phyloP scores from a whole-genome alignment of 2,329 filamentous ascomycete species.

The Diplodia scrobiculata region DNA sequence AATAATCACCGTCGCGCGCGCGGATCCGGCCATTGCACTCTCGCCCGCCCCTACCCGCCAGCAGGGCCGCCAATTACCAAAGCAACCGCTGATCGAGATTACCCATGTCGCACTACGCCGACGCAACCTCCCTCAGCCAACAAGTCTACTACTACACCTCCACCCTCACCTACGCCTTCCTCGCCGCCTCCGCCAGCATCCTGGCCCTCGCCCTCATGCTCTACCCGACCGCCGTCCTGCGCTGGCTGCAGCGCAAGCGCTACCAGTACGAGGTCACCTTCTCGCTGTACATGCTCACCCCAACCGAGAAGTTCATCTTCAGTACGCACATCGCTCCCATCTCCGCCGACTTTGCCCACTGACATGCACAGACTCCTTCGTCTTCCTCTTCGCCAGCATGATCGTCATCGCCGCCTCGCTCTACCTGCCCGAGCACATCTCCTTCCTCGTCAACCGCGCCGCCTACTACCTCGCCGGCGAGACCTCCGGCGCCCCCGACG shows the following conservation, averaged over 20 bases:
- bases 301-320: constrained; percentile 94
- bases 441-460: constrained; percentile 76
- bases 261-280: constrained; percentile 99
- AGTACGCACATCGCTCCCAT: constrained; percentile 61
- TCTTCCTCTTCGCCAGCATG: constrained; percentile 87
- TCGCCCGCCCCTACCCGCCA: neutral
- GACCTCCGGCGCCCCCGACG: constrained; percentile 4
- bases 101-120: constrained; percentile 22
- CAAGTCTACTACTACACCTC: constrained; percentile 35
- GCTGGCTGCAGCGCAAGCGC: constrained; percentile 90
- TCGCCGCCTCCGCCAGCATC: constrained; percentile 38
- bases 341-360: neutral
- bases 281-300: constrained; percentile 94
- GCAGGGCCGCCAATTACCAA: constrained; percentile 7
- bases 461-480: constrained; percentile 97
- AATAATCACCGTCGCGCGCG: constrained; percentile 2
- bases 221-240: constrained; percentile 61
- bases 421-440: constrained; percentile 90
- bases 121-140: constrained; percentile 21
- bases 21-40: constrained; percentile 1
- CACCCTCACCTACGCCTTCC: constrained; percentile 43
- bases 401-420: constrained; percentile 82
- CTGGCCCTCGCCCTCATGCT: constrained; percentile 50
- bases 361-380: constrained; percentile 69
- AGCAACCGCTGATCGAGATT: constrained; percentile 23